Evolutionary conservation across 2,329 filamentous ascomycete genomes (phyloP).

Genomic region (Trichoderma cornu-damae): DNA sequence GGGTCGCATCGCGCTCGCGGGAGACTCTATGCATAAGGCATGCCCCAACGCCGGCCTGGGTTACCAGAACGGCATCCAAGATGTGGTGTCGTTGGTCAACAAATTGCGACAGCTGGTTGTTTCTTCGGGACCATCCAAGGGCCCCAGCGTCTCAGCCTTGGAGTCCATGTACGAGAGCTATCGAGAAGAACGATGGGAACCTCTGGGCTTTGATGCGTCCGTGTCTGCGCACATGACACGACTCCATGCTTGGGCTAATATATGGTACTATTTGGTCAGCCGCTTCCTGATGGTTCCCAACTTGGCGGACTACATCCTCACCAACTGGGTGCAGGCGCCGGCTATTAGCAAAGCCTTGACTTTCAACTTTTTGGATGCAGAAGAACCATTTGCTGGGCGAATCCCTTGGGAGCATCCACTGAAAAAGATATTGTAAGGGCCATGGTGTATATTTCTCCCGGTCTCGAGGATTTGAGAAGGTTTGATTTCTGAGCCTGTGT

Average conservation of each 20-base stretch:
- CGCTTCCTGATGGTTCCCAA: constrained; percentile 20
- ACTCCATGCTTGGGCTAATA: constrained; percentile 27
- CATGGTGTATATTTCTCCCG: too few relatives aligned
- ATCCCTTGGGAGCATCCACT: background rate
- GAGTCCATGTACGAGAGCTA: constrained; percentile 22
- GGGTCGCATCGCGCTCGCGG: constrained; percentile 33
- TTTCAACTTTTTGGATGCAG: constrained; percentile 4
- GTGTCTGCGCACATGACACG: constrained; percentile 19
- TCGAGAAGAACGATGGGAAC: constrained; percentile 20
- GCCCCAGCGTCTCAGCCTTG: background rate
- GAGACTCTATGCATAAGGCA: constrained; percentile 37
- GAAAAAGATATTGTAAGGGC: background rate
- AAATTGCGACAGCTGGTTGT: constrained; percentile 21
- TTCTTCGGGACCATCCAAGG: background rate
- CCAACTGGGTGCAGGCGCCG: background rate
- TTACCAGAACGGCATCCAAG: constrained; percentile 34
- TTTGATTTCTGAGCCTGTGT: too few relatives aligned
- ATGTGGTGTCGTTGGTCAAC: constrained; percentile 30
- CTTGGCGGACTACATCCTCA: background rate
- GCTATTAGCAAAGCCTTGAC: background rate
- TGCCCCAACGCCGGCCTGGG: constrained; percentile 35
- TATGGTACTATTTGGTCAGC: constrained; percentile 24
- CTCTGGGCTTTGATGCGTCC: constrained; percentile 18
- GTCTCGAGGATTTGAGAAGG: too few relatives aligned
- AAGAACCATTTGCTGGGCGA: background rate